These are phyloP conservation scores for Jatropha curcas DNA, from an alignment of 345 rosid species.

Conservation along the genomic window DNA sequence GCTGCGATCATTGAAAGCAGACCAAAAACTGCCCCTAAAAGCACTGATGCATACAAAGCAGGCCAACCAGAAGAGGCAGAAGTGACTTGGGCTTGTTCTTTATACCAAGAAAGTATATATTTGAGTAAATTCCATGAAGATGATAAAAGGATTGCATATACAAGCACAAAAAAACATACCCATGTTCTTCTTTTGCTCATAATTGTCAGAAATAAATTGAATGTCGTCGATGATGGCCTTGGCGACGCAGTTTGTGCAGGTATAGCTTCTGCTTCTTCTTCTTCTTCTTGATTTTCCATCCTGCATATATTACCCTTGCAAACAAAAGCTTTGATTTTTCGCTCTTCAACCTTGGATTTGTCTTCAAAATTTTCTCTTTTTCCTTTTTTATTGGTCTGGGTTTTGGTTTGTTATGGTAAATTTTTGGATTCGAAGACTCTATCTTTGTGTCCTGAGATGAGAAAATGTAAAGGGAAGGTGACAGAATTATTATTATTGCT, in stretches of 20 bases:
- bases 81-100: constrained; percentile 19
- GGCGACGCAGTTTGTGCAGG: constrained; percentile 26
- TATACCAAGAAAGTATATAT: constrained; percentile 64
- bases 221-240: constrained; percentile 35
- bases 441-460: constrained; percentile 7
- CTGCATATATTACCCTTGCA: not conserved
- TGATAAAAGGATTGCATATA: constrained; percentile 65
- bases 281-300: constrained; percentile 41
- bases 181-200: constrained; percentile 97
- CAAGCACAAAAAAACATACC: constrained; percentile 80
- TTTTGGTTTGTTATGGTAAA: constrained; percentile 6
- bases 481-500: not conserved
- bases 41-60: constrained; percentile 85
- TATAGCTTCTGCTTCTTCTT: constrained; percentile 9
- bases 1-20: constrained; percentile 90
- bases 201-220: constrained; percentile 51
- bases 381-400: not conserved
- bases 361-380: not conserved
- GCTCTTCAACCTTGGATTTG: not conserved
- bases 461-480: not conserved
- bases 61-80: constrained; percentile 64
- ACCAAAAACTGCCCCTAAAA: constrained; percentile 84
- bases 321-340: constrained; percentile 12
- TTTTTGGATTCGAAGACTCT: not conserved
- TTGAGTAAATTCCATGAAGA: constrained; percentile 73